Conservation (phyloP, 768 basidiomycete genomes). For the Termitomyces sp. region DNA sequence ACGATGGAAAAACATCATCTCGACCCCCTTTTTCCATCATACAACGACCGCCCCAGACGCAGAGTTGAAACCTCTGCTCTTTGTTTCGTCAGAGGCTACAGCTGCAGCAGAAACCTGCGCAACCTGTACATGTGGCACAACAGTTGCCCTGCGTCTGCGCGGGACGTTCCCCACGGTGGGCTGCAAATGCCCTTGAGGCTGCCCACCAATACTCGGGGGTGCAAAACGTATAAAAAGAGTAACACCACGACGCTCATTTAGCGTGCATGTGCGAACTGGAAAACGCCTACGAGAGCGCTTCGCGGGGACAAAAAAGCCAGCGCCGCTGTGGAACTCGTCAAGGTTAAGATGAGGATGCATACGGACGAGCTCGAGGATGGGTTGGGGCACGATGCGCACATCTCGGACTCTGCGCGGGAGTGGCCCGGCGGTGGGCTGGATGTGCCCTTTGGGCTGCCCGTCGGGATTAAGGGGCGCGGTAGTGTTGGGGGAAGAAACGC, state of each 20-base stretch:
- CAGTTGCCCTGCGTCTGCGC: background rate
- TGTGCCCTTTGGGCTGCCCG: conserved; percentile 6
- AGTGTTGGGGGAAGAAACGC: background rate
- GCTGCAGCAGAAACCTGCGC: background rate
- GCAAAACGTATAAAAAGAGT: conserved; percentile 1
- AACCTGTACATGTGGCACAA: background rate
- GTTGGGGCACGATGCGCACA: background rate
- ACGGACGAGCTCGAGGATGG: background rate
- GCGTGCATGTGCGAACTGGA: background rate
- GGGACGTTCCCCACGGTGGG: conserved; percentile 4
- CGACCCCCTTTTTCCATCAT: background rate
- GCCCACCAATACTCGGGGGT: conserved; percentile 5
- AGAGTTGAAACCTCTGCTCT: background rate
- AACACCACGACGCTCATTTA: conserved; percentile 6
- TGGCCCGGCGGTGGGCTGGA: background rate
- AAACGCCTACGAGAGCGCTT: background rate
- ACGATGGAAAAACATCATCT: background rate
- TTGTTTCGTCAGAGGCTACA: too few relatives aligned
- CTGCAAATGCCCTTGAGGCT: conserved; percentile 7
- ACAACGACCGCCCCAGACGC: background rate
- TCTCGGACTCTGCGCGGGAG: background rate
- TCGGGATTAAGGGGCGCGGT: too few relatives aligned
- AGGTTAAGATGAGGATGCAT: background rate
- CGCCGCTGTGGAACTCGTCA: background rate
- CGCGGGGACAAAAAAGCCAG: background rate